Evolutionary conservation across 768 basidiomycete species (phyloP).

Genomic region (Cyclocybe aegerita): DNA sequence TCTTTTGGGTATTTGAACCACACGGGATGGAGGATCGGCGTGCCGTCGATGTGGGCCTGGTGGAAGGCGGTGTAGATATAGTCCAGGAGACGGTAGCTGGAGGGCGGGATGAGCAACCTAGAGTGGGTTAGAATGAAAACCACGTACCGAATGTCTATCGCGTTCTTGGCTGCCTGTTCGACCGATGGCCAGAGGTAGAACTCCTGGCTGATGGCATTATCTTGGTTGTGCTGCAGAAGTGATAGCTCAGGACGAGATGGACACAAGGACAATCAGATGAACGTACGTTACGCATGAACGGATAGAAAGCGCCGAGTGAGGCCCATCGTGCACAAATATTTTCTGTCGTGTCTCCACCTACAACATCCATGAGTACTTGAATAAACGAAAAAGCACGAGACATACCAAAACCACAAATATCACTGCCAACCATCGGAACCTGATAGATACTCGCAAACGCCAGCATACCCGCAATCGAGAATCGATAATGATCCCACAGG

Average conservation of each 20-base stretch:
- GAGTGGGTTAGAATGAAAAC: background rate
- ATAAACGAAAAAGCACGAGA: background rate
- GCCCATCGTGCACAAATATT: conserved; percentile 76
- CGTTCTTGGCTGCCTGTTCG: conserved; percentile 58
- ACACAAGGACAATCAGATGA: background rate
- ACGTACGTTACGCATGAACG: conserved; percentile 76
- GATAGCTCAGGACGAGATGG: background rate
- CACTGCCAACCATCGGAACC: conserved; percentile 75
- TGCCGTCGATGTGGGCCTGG: conserved; percentile 53
- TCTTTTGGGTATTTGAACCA: conserved; percentile 72
- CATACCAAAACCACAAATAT: conserved; percentile 69
- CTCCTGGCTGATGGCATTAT: conserved; percentile 57
- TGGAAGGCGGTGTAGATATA: conserved; percentile 76
- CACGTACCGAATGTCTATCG: conserved; percentile 57
- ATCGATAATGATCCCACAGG: conserved; percentile 56
- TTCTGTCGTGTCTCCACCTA: conserved; percentile 63
- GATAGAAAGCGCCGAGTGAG: conserved; percentile 73
- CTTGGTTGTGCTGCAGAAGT: conserved; percentile 48
- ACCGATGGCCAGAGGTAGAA: conserved; percentile 66
- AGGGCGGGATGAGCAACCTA: background rate
- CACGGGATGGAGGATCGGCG: conserved; percentile 62
- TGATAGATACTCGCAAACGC: conserved; percentile 66
- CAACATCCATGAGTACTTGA: too few species aligned
- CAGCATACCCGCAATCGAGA: conserved; percentile 63
- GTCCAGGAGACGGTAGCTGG: conserved; percentile 65